Evolutionary conservation across 176 grass and related monocot genomes (phyloP), one percentile per base, ranked within the genome.

Genomic region (Zoysia pacifica): DNA sequence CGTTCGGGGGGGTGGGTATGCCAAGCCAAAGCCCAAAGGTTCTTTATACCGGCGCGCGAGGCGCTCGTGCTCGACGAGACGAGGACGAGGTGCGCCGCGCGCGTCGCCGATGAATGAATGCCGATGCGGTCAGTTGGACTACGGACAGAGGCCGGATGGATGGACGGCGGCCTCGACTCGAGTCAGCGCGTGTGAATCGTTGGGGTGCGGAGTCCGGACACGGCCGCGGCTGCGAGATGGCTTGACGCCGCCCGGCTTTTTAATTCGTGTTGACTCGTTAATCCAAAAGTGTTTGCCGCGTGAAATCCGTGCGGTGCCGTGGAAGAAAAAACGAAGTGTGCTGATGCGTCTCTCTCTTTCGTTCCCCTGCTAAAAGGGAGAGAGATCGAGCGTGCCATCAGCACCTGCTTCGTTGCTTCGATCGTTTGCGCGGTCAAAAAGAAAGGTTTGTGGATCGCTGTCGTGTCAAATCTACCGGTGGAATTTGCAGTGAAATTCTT

Each of bases 101-200:
- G 61, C 28, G 35, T 63, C 20, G 54, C 54, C 54, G 73, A 19
- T 72, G 48, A 2, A 4, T 0, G 65, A 28, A 28, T 28, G 41
- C 2, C 35, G 36, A 70, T 73, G 79, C 85, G 80, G 73, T 73
- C 65, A 2, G 56, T 58, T 74, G 62, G 77, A 74, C 76, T 67
- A 28, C 49, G 69, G 78, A 43, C 81, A 48, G 70, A 71, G 37
- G 5, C 18, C 4, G 42, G 6, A 5, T 19, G 37, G 37, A 15
- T 39, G 50, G 73, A 28, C 28, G 28, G 28, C 28, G 28, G 28
- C 0, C 28, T 28, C 28, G 28, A 28, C 28, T n/a, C n/a, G 70
- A 16, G 43, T 44, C 58, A 54, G 36, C 87, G 72, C 82, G 82
- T 85, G 82, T 76, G 87, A 85, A 77, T 82, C 36, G 52, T 46